These are phyloP conservation scores for Coemansia biformis DNA, from an alignment of 192 early-diverging fungal genomes.

Conservation along the genomic window DNA sequence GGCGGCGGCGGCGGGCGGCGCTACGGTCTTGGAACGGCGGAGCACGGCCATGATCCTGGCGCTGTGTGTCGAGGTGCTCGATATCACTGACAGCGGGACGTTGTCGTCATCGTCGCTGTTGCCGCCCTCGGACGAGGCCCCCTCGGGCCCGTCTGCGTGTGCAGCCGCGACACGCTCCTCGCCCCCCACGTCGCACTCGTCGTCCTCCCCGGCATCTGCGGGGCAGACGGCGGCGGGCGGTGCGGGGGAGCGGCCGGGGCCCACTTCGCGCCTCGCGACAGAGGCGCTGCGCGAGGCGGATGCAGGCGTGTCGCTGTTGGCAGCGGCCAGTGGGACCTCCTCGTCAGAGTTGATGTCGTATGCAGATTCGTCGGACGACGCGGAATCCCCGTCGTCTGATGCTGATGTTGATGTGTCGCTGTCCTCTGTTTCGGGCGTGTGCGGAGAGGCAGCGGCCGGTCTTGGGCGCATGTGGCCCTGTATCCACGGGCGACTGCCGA, in stretches of 20 bases:
- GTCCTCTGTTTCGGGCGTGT: too few relatives aligned
- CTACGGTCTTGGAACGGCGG: constrained; percentile 34
- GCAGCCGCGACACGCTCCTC: too few relatives aligned
- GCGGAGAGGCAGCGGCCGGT: background rate
- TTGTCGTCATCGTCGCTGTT: constrained; percentile 29
- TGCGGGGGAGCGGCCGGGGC: too few relatives aligned
- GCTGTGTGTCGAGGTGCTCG: constrained; percentile 21
- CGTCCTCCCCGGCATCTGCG: constrained; percentile 8
- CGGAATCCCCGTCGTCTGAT: constrained; percentile 5
- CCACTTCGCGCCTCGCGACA: background rate
- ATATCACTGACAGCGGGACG: constrained; percentile 40
- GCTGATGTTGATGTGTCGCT: constrained; percentile 8
- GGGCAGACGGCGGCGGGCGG: too few relatives aligned
- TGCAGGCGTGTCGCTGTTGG: constrained; percentile 1
- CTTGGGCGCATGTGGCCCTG: constrained; percentile 6
- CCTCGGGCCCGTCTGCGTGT: too few relatives aligned
- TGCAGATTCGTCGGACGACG: constrained; percentile 26
- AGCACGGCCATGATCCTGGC: constrained; percentile 10
- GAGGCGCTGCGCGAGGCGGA: background rate
- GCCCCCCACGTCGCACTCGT: too few relatives aligned
- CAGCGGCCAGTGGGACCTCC: constrained; percentile 9
- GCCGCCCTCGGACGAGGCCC: too few relatives aligned
- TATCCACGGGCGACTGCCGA: constrained; percentile 30
- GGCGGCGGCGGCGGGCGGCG: constrained; percentile 9
- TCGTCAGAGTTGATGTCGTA: constrained; percentile 16